Percentiles rank a stretch among this genome's conserved stretches.
Evolutionary conservation across 371 early-diverging fungal species (phyloP).

Genomic region (Mucor mucedo): DNA sequence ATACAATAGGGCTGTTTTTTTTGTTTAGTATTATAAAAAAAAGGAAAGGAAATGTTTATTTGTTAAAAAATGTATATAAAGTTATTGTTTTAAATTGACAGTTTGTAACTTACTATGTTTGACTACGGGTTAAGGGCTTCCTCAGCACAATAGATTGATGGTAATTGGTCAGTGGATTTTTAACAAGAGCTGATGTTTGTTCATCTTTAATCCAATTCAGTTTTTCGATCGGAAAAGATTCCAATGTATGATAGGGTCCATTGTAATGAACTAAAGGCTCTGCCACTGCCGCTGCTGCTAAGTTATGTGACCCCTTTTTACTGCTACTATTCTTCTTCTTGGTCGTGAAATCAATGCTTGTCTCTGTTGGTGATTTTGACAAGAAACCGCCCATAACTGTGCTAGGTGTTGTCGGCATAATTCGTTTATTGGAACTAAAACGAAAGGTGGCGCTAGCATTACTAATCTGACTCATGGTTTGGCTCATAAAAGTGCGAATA

Average conservation of each 20-base stretch:
- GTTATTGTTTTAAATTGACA: not conserved
- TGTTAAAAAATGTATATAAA: not conserved
- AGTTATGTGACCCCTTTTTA: constrained; percentile 3
- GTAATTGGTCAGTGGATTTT: constrained; percentile 31
- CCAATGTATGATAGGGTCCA: constrained; percentile 35
- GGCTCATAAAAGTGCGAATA: constrained; percentile 28
- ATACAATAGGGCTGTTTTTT: not conserved
- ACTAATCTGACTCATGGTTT: constrained; percentile 23
- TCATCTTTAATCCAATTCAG: constrained; percentile 44
- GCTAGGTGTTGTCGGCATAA: constrained; percentile 25
- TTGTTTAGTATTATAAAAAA: too few species aligned
- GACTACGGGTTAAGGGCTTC: constrained; percentile 28
- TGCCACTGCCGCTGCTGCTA: constrained; percentile 11
- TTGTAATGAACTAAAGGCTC: constrained; percentile 42
- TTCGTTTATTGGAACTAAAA: constrained; percentile 13
- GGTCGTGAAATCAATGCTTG: not conserved
- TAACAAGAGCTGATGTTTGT: constrained; percentile 13
- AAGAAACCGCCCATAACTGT: constrained; percentile 1
- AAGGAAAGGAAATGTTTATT: too few species aligned
- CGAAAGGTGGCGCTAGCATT: constrained; percentile 17
- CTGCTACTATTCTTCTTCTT: not conserved
- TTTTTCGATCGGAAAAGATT: constrained; percentile 33
- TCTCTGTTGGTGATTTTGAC: constrained; percentile 18
- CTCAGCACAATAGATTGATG: constrained; percentile 28
- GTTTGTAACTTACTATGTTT: constrained; percentile 21